A percentile compares a stretch with the other conserved stretches of the same genome.
Evolutionary conservation across 176 grass and related monocot species (phyloP).

Genomic region (Musa schizocarpa): DNA sequence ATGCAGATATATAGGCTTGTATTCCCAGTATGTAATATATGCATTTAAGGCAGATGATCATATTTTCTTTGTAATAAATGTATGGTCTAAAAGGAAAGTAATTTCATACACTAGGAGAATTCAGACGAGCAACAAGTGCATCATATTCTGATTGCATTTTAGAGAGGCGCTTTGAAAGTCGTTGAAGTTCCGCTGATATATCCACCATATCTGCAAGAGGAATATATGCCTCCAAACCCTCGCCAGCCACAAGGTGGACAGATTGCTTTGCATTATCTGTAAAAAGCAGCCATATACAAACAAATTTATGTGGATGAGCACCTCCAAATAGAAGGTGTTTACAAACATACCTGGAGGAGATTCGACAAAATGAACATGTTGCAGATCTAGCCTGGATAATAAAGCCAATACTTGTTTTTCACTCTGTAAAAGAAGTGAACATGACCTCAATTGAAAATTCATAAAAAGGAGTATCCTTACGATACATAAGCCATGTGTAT

Average conservation of each 20-base stretch:
- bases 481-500: too few species aligned
- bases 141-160: constrained; percentile 96
- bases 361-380: constrained; percentile 60
- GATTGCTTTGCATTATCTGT: constrained; percentile 83
- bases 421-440: constrained; percentile 25
- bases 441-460: too few species aligned
- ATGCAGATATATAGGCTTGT: too few species aligned
- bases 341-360: constrained; percentile 44
- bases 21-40: too few species aligned
- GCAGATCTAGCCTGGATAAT: constrained; percentile 74
- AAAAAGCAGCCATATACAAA: constrained; percentile 12
- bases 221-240: constrained; percentile 80
- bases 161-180: constrained; percentile 73
- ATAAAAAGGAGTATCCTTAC: too few species aligned
- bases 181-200: constrained; percentile 70
- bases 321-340: neutral
- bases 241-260: constrained; percentile 78
- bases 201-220: constrained; percentile 93
- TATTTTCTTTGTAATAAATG: neutral
- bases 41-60: too few species aligned
- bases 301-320: neutral
- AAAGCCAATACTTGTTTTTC: constrained; percentile 78
- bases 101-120: constrained; percentile 49
- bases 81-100: constrained; percentile 4
- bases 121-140: constrained; percentile 61